Evolutionary conservation across 2,329 filamentous ascomycete species (phyloP).

Genomic region (Tolypocladium tundrense): DNA sequence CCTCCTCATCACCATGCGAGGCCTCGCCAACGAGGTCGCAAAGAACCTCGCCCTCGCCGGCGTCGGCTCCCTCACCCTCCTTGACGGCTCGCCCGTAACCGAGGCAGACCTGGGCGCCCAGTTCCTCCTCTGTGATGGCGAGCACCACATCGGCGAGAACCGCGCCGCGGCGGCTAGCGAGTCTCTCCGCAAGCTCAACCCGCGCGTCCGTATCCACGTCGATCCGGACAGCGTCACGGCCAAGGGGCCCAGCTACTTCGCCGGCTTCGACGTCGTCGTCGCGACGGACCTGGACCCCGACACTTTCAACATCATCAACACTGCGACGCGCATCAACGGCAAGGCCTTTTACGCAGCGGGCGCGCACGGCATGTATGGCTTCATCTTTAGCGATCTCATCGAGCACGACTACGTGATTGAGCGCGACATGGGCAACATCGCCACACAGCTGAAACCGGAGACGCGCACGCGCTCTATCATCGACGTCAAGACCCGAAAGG

Average conservation of each 20-base stretch:
- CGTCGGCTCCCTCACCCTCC: conserved; percentile 78
- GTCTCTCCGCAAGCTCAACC: conserved; percentile 80
- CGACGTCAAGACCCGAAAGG: conserved; percentile 58
- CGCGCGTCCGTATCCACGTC: conserved; percentile 66
- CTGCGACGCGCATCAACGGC: conserved; percentile 66
- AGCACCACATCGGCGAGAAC: conserved; percentile 66
- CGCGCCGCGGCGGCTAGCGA: conserved; percentile 70
- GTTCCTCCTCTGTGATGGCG: conserved; percentile 61
- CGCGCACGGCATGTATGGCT: conserved; percentile 85
- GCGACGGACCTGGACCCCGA: conserved; percentile 76
- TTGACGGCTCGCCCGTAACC: conserved; percentile 66
- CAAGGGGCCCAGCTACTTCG: conserved; percentile 67
- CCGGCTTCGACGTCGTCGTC: conserved; percentile 73
- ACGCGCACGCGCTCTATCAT: conserved; percentile 69
- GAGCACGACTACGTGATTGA: conserved; percentile 84
- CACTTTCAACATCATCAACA: conserved; percentile 71
- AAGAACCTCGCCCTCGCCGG: conserved; percentile 96
- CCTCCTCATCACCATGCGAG: conserved; percentile 78
- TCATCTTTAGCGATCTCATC: conserved; percentile 88
- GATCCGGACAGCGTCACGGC: conserved; percentile 57
- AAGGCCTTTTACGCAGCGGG: conserved; percentile 83
- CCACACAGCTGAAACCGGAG: conserved; percentile 52
- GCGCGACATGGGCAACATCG: conserved; percentile 68
- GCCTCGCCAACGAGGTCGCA: conserved; percentile 85
- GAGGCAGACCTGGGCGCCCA: conserved; percentile 73